phyloP scores from a whole-genome alignment of 2,329 filamentous ascomycete genomes.

The Emmonsiellopsis sp. region DNA sequence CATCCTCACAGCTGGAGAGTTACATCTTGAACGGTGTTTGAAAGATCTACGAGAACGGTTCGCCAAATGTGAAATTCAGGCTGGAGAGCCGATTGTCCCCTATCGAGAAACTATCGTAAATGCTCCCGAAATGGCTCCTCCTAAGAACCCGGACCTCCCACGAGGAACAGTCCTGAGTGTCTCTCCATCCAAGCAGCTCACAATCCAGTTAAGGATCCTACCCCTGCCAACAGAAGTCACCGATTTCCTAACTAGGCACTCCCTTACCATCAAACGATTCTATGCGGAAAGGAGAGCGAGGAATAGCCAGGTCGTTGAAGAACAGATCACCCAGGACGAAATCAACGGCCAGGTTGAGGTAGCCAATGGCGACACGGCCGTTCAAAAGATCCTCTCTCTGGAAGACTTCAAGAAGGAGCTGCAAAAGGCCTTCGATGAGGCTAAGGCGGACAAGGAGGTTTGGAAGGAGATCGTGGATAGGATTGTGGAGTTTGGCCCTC shows the following conservation, averaged over 20 bases:
- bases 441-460: constrained; percentile 62
- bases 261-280: constrained; percentile 65
- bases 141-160: constrained; percentile 74
- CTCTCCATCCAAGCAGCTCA: constrained; percentile 80
- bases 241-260: constrained; percentile 75
- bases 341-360: constrained; percentile 33
- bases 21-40: constrained; percentile 87
- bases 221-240: constrained; percentile 72
- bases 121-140: constrained; percentile 83
- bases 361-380: constrained; percentile 49
- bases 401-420: constrained; percentile 72
- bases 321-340: constrained; percentile 28
- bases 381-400: constrained; percentile 54
- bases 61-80: constrained; percentile 88
- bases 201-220: constrained; percentile 63
- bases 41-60: constrained; percentile 90
- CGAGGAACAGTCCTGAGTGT: constrained; percentile 66
- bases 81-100: constrained; percentile 86
- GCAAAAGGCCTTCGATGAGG: constrained; percentile 52
- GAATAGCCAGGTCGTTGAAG: constrained; percentile 28
- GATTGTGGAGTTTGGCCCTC: constrained; percentile 84
- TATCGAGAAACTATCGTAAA: constrained; percentile 87
- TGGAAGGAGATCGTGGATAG: constrained; percentile 71
- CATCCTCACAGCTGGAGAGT: constrained; percentile 81
- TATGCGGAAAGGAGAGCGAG: constrained; percentile 59